phyloP scores from a whole-genome alignment of 164 flowering plant genomes.

The Nymphaea colorata region DNA sequence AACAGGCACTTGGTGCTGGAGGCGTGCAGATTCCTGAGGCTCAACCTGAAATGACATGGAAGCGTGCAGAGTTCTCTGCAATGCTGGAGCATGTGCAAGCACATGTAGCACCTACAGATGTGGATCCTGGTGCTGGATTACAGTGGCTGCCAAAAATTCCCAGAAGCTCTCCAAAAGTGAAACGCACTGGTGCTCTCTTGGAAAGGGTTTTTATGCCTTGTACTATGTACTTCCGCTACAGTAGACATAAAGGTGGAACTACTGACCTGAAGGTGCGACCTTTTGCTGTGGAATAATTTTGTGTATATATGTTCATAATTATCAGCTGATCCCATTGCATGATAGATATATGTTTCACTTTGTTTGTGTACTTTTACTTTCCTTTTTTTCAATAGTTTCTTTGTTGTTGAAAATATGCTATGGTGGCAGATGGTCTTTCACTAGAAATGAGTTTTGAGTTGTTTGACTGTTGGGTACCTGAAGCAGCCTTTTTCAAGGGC shows the following conservation, averaged over 20 bases:
- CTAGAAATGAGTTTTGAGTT: too few relatives aligned
- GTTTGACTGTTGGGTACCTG: too few relatives aligned
- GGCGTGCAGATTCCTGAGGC: constrained; percentile 47
- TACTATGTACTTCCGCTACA: constrained; percentile 94
- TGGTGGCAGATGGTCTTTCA: too few relatives aligned
- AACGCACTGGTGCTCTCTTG: constrained; percentile 97
- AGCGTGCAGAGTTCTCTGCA: constrained; percentile 81
- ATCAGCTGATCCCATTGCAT: too few relatives aligned
- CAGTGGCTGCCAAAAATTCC: constrained; percentile 99
- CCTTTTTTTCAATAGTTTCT: too few relatives aligned
- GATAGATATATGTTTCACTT: too few relatives aligned
- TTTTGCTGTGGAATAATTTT: not conserved
- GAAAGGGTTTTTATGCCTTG: constrained; percentile 99
- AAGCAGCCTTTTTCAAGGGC: too few relatives aligned
- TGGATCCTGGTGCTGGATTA: constrained; percentile 98
- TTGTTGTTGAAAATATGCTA: too few relatives aligned
- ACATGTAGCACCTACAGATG: constrained; percentile 99
- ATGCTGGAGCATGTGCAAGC: constrained; percentile 99
- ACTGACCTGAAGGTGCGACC: constrained; percentile 76
- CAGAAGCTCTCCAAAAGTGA: constrained; percentile 82
- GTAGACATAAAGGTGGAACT: constrained; percentile 97
- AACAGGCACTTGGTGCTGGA: constrained; percentile 77
- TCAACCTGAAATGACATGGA: constrained; percentile 96
- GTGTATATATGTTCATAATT: too few relatives aligned
- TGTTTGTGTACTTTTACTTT: too few relatives aligned